Evolutionary conservation across 73 alveolate species (phyloP).

Genomic region (Effrenium voratum): DNA sequence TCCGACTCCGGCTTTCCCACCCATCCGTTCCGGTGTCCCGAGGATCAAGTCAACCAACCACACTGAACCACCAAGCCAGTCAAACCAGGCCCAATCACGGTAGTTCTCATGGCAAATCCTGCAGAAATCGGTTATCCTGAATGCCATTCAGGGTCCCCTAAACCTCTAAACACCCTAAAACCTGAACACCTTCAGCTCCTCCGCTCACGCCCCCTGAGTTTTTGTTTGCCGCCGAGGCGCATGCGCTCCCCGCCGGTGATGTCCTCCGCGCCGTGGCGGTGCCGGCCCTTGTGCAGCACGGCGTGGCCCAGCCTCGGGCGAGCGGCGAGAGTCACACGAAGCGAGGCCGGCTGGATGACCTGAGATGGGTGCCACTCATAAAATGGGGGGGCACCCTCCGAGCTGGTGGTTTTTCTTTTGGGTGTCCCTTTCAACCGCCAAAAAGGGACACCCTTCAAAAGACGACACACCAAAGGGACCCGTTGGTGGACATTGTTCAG

Average conservation of each 20-base stretch:
- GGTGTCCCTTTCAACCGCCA: too few relatives aligned
- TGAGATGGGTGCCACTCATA: background rate
- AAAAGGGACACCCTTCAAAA: too few relatives aligned
- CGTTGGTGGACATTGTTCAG: too few relatives aligned
- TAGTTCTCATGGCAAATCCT: background rate
- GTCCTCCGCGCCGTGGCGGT: slow-evolving; percentile 93
- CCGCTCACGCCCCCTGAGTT: background rate
- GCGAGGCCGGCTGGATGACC: background rate
- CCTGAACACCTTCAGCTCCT: background rate
- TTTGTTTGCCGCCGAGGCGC: slow-evolving; percentile 37
- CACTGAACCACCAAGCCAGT: background rate
- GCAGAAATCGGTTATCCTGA: background rate
- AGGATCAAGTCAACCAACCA: background rate
- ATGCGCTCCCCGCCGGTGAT: slow-evolving; percentile 87
- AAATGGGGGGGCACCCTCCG: too few relatives aligned
- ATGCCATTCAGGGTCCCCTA: too few relatives aligned
- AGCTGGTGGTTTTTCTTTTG: too few relatives aligned
- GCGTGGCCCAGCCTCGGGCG: slow-evolving; percentile 63
- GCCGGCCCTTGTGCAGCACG: slow-evolving; percentile 60
- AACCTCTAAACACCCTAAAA: too few relatives aligned
- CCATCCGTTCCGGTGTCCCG: too few relatives aligned
- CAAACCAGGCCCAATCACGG: background rate
- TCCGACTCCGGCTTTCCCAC: background rate
- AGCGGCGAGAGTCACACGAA: background rate
- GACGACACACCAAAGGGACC: too few relatives aligned